Evolutionary conservation across 768 basidiomycete genomes (phyloP), one percentile per base, ranked within the genome.

Genomic region (Lactarius hatsudake): DNA sequence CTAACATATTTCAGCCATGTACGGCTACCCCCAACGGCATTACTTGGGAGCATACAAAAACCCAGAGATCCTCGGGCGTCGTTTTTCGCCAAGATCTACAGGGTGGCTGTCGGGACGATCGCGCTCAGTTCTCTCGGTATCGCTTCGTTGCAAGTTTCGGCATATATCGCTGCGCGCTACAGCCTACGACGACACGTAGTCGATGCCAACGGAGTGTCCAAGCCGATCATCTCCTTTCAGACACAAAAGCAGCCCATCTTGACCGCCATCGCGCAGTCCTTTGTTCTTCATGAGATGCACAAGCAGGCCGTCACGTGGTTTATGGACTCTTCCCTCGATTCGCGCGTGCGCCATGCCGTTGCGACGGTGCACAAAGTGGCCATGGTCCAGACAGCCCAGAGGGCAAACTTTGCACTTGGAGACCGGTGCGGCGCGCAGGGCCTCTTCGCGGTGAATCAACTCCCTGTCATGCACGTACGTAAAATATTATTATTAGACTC

Each of bases 351-450:
- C 56, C 84, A 86, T 69, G 86, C 82, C 17, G 73, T 87, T 67
- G 81, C 86, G 15, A 83, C 85, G 28, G 81, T 84, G 62, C 76
- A 80, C 59, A 89, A 89, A 75, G 78, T 86, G 8, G 82, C 82
- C 1, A 78, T 86, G 58, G 81, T 82, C 54, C 80, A 82, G 6
- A 85, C 86, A 64, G 81, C 83, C 69, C 83, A 84, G 69, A 77
- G 82, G 20, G 83, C 80, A 66, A 76, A 80, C 9, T 75, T 81
- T 12, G 82, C 83, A 63, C 78, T 88, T n/a, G 79, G 84, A 6
- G 87, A 89, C 68, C 80, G 87, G 13, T 87, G 84, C 64, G 87
- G 87, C 58, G 87, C 86, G 2, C 87, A 88, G 74, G 87, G 87
- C 2, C 82, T 85, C 0, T 87, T 87, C 63, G 86, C 85, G 60